Percentiles rank a stretch among this genome's conserved stretches.
Conservation (phyloP, 73 alveolate genomes). For the Effrenium voratum region DNA sequence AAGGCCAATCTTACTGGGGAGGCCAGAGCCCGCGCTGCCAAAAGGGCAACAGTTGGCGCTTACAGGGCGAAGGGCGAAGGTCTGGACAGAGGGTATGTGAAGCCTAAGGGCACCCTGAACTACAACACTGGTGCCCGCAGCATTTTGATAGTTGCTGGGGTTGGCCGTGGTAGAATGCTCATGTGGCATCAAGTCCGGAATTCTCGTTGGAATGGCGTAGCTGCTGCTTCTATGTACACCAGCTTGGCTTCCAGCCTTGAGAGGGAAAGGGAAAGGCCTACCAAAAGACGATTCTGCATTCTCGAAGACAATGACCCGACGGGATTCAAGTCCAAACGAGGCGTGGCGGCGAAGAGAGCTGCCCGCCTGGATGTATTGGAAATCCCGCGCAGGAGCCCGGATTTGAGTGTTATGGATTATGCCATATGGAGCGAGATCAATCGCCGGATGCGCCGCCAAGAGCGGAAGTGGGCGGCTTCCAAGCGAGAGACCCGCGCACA, state of each 20-base stretch:
- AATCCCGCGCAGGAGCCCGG: conserved; percentile 12
- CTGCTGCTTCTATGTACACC: neutral
- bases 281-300: neutral
- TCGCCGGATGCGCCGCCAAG: conserved; percentile 53
- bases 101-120: neutral
- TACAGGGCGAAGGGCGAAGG: conserved; percentile 27
- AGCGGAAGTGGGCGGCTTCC: neutral
- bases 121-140: neutral
- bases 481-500: conserved; percentile 18
- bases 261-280: neutral
- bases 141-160: neutral
- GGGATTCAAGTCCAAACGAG: conserved; percentile 8
- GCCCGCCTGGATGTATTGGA: neutral
- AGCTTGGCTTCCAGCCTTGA: neutral
- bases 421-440: conserved; percentile 45
- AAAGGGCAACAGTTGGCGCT: conserved; percentile 13
- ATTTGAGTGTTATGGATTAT: neutral
- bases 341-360: neutral
- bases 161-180: conserved; percentile 9
- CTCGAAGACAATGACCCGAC: conserved; percentile 23
- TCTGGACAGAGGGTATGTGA: conserved; percentile 24
- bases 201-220: conserved; percentile 29
- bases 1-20: neutral
- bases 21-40: conserved; percentile 16
- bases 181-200: conserved; percentile 23